Evolutionary conservation across 768 basidiomycete genomes (phyloP), one percentile per base, ranked within the genome.

Genomic region (Wakefieldia striispora): DNA sequence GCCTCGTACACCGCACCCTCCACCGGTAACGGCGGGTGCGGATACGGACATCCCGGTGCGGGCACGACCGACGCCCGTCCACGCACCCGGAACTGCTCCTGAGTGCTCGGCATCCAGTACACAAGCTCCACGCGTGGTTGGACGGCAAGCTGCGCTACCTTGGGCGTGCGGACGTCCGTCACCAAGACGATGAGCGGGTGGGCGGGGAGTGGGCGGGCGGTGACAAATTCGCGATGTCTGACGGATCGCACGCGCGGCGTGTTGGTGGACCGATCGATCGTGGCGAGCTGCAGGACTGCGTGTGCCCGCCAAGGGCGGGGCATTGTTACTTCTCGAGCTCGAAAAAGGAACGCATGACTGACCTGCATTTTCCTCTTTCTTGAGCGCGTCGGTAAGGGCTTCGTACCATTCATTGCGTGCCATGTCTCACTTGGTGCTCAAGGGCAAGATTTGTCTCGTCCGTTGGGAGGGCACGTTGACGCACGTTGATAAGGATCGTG

Each of bases 111-210:
- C 45, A 84, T 77, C 88, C 89, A 94, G 83, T 86, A 92, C 11
- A 75, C 79, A 37, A 85, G 55, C 63, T 92, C 85, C 52, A 84
- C 77, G 14, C 40, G 7, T 4, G 6, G 27, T 37, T 72, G 64
- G 10, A 75, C 61, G 48, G 72, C 73, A 40, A 91, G 69, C 55
- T 91, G 83, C 1, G 66, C 40, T 29, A 80, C 75, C 58, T 93
- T 93, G 19, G 82, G 81, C 2, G 82, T 75, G 21, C 91, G 85
- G 40, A 84, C 63, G 69, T 91, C 90, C 40, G 89, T 89, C 12
- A 84, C 80, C 41, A 77, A 72, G 38, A 91, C 58, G 54, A 93
- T 64, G 6, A 92, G 70, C 0, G 88, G 85, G 4, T 80, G 70
- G 23, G 71, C 55, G 1, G 80, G 77, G 16, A 63, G 55, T 19